A percentile compares a stretch with the other conserved stretches of the same genome.
phyloP scores from a whole-genome alignment of 192 early-diverging fungal genomes.

The Dimargaris xerosporica region DNA sequence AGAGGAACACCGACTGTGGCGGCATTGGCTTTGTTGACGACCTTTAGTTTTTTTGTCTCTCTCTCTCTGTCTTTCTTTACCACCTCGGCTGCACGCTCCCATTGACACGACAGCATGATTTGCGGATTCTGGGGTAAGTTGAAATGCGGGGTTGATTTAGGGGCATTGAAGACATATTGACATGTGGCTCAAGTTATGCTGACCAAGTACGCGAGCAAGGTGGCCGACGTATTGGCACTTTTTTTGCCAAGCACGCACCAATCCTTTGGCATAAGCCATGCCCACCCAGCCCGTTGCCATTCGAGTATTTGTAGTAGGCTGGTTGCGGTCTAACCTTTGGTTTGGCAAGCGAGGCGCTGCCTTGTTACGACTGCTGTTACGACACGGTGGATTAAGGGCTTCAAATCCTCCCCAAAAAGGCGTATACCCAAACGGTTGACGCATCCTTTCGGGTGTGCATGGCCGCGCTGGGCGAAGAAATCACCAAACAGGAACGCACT shows the following conservation, averaged over 20 bases:
- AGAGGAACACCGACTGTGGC: too few relatives aligned
- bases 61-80: neutral
- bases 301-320: too few relatives aligned
- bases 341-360: too few relatives aligned
- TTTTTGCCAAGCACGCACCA: too few relatives aligned
- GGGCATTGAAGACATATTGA: neutral
- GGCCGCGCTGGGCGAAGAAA: constrained; percentile 52
- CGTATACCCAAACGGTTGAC: constrained; percentile 63
- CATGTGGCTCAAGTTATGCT: too few relatives aligned
- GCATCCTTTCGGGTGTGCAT: constrained; percentile 65
- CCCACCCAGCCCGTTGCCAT: too few relatives aligned
- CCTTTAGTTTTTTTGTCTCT: constrained; percentile 1
- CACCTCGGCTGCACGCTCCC: neutral
- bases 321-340: too few relatives aligned
- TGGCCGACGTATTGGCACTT: too few relatives aligned
- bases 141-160: neutral
- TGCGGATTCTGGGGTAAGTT: constrained; percentile 40
- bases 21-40: neutral
- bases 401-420: constrained; percentile 51
- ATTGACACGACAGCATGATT: constrained; percentile 19
- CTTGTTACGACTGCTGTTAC: too few relatives aligned
- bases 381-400: constrained; percentile 38
- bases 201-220: too few relatives aligned
- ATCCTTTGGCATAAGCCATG: too few relatives aligned
- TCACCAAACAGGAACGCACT: constrained; percentile 34